Evolutionary conservation across 2,329 filamentous ascomycete genomes (phyloP).

Genomic region (Verticillium nonalfalfae): DNA sequence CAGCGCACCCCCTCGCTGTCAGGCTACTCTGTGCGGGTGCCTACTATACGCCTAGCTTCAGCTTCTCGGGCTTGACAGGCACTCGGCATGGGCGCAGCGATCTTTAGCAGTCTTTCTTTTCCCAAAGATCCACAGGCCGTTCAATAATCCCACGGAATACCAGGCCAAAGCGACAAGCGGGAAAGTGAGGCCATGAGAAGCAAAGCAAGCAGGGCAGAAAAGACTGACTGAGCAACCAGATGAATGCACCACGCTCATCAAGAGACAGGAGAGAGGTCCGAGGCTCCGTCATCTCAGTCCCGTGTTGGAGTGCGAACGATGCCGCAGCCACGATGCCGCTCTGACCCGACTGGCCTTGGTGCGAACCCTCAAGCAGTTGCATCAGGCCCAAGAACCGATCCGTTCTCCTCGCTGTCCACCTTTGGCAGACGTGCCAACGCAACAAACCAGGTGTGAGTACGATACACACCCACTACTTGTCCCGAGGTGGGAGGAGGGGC

Average conservation of each 20-base stretch:
- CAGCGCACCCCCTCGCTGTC: background rate
- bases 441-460: background rate
- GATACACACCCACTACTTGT: background rate
- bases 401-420: too few species aligned
- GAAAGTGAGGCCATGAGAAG: background rate
- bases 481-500: background rate
- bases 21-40: background rate
- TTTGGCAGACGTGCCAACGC: background rate
- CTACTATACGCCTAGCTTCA: background rate
- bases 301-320: too few species aligned
- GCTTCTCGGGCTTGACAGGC: background rate
- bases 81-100: background rate
- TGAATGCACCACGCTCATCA: background rate
- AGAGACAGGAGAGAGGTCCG: background rate
- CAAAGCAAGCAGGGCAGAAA: background rate
- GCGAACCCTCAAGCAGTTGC: too few species aligned
- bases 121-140: background rate
- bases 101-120: background rate
- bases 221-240: background rate
- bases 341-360: too few species aligned
- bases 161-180: background rate
- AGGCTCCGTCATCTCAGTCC: background rate
- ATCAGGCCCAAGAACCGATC: too few species aligned
- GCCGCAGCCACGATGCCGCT: too few species aligned
- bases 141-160: background rate